phyloP scores from a whole-genome alignment of 306 rosid species.

The Begonia fuchsioides region DNA sequence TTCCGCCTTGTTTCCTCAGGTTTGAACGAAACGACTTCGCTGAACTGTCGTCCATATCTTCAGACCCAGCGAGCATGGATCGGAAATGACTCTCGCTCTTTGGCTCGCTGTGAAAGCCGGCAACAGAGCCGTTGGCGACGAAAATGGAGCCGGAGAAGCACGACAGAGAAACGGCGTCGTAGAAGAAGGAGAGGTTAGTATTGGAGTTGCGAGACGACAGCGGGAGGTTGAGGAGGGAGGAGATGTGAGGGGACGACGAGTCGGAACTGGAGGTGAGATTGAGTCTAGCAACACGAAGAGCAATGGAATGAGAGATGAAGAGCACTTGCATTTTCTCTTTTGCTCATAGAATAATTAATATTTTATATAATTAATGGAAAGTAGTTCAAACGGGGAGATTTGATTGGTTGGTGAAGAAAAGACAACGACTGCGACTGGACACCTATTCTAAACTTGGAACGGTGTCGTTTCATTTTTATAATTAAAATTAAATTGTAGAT shows the following conservation, averaged over 20 bases:
- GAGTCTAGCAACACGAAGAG: conserved; percentile 67
- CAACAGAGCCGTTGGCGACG: background rate
- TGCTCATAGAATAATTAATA: too few relatives aligned
- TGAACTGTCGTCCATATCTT: conserved; percentile 59
- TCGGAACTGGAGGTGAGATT: conserved; percentile 63
- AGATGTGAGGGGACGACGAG: conserved; percentile 49
- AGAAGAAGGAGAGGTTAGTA: conserved; percentile 62
- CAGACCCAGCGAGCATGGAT: conserved; percentile 24
- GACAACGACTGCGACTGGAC: conserved; percentile 10
- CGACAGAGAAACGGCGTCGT: conserved; percentile 15
- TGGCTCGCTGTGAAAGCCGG: conserved; percentile 8
- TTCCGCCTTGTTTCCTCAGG: conserved; percentile 49
- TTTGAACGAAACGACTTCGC: conserved; percentile 53
- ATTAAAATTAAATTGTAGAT: background rate
- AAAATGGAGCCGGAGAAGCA: conserved; percentile 1
- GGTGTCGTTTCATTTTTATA: background rate
- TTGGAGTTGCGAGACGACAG: conserved; percentile 62
- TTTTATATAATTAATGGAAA: too few relatives aligned
- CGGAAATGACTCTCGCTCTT: conserved; percentile 66
- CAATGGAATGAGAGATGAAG: conserved; percentile 25
- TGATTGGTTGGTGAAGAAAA: background rate
- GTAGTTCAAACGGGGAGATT: background rate
- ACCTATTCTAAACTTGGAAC: background rate
- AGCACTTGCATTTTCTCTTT: too few relatives aligned
- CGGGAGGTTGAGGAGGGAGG: conserved; percentile 60